A percentile compares a stretch with the other conserved stretches of the same genome.
These are phyloP conservation scores for Saccharum spontaneum DNA, from an alignment of 176 grass and related monocot species.

Conservation along the genomic window DNA sequence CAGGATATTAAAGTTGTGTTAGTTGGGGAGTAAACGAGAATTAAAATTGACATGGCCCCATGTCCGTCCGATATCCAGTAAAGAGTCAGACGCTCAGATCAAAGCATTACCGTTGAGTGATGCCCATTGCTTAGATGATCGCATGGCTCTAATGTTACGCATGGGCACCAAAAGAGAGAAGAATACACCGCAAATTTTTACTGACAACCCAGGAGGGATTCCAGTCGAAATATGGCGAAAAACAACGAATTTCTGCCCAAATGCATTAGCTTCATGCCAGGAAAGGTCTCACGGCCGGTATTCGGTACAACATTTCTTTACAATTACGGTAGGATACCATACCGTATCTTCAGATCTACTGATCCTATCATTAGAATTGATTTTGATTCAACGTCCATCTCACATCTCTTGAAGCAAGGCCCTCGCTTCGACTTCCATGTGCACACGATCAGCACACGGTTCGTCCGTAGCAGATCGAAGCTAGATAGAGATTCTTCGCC, in stretches of 20 bases:
- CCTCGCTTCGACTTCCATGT: constrained; percentile 17
- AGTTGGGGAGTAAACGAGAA: too few species aligned
- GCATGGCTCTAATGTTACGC: background rate
- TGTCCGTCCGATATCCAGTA: too few species aligned
- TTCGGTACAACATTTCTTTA: constrained; percentile 39
- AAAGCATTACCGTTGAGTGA: too few species aligned
- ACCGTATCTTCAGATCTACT: constrained; percentile 11
- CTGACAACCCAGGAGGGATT: background rate
- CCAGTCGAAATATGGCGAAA: background rate
- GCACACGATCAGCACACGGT: constrained; percentile 65
- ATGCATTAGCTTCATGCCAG: constrained; percentile 17
- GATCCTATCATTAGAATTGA: constrained; percentile 17
- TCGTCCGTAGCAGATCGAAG: constrained; percentile 79
- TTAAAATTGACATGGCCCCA: too few species aligned
- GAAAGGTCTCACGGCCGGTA: constrained; percentile 26
- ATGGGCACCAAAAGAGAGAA: background rate
- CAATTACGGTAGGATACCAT: constrained; percentile 24
- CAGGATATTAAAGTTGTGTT: too few species aligned
- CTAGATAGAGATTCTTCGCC: constrained; percentile 88
- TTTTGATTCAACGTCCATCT: background rate
- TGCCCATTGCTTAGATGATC: background rate
- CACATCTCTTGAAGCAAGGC: background rate
- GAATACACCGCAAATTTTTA: background rate
- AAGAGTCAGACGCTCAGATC: too few species aligned
- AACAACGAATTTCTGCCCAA: background rate